These are phyloP conservation scores for Hypomontagnella monticulosa DNA, from an alignment of 495 filamentous ascomycete species.

Conservation along the genomic window DNA sequence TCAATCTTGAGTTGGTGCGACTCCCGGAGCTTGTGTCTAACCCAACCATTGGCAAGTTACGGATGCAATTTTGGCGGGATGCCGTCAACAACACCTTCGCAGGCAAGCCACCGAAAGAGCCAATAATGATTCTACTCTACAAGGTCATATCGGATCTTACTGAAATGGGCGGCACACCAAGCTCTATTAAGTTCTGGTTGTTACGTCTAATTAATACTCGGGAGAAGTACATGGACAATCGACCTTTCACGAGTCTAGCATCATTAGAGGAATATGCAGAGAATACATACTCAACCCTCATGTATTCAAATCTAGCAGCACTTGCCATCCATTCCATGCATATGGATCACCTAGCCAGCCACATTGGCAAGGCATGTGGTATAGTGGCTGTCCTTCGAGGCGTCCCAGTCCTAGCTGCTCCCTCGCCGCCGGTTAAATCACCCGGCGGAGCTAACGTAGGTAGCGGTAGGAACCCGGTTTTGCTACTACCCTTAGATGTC, in stretches of 20 bases:
- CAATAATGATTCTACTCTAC: conserved; percentile 84
- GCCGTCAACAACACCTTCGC: conserved; percentile 76
- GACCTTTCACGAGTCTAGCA: conserved; percentile 77
- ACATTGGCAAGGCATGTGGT: conserved; percentile 92
- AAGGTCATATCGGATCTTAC: conserved; percentile 72
- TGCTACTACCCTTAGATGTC: conserved; percentile 83
- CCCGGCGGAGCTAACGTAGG: conserved; percentile 50
- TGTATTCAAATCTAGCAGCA: conserved; percentile 85
- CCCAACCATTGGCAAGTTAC: conserved; percentile 81
- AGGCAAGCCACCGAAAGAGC: conserved; percentile 82
- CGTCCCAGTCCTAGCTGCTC: conserved; percentile 83
- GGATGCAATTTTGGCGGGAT: conserved; percentile 95
- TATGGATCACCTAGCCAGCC: conserved; percentile 91
- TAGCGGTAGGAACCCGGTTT: conserved; percentile 51
- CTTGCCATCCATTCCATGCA: conserved; percentile 80
- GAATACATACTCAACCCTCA: conserved; percentile 90
- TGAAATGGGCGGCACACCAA: conserved; percentile 60
- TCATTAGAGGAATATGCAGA: conserved; percentile 89
- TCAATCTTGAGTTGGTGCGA: conserved; percentile 89
- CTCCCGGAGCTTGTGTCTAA: conserved; percentile 89
- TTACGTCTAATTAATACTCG: conserved; percentile 78
- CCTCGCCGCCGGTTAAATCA: conserved; percentile 63
- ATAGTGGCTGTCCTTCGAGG: conserved; percentile 86
- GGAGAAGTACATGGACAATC: conserved; percentile 84
- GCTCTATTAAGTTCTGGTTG: conserved; percentile 83